Base-by-base conservation (phyloP, 2,329 filamentous ascomycete genomes). In the Pseudofabraea citricarpa region DNA sequence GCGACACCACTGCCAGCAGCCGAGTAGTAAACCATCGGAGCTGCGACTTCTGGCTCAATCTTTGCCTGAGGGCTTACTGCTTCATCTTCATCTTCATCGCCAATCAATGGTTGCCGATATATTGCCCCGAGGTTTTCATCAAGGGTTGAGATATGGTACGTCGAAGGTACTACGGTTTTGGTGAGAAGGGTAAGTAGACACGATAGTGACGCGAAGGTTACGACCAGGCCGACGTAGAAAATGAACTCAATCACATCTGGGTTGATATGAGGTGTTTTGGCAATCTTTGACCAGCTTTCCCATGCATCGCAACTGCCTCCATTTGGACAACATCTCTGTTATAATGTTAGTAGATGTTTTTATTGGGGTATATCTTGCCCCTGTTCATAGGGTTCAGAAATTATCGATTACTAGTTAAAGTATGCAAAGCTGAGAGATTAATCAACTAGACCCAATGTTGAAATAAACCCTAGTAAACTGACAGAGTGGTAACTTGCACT, bases 1-100 rank as follows among this genome's bases (percentile, higher is more conserved):
- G 93, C 93, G 10, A 98, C 93, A 56, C 93, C 93, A 65, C 90
- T 95, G 38, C 93, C 93, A 32, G 91, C 91, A 46, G 91, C 93
- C 6, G 93, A 90, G 64, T 96, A 98, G 65, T 95, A 98, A 5
- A 91, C 77, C 84, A 94, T 94, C 1, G 88, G 86, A 2, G 84
- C 77, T 1, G 71, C 64, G 2, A 51, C 37, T 9, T 58, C 44
- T 5, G 47, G 32, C 32, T 53, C 44, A n/a, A 41, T 27, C 27
- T 37, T 45, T 27, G 46, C 39, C 62, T 62, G 40, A 58, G 66
- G 45, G 61, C 64, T 66, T n/a, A 71, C 68, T 16, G 66, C 71
- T 45, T 72, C 63, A n/a, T n/a, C n/a, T 33, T 63, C 70, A 36
- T 66, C 72, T 46, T 58, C 65, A 19, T 64, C 54, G 6, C 62